A percentile compares a stretch with the other conserved stretches of the same genome.
phyloP scores from a whole-genome alignment of 768 basidiomycete genomes.

The Tremella mesenterica region DNA sequence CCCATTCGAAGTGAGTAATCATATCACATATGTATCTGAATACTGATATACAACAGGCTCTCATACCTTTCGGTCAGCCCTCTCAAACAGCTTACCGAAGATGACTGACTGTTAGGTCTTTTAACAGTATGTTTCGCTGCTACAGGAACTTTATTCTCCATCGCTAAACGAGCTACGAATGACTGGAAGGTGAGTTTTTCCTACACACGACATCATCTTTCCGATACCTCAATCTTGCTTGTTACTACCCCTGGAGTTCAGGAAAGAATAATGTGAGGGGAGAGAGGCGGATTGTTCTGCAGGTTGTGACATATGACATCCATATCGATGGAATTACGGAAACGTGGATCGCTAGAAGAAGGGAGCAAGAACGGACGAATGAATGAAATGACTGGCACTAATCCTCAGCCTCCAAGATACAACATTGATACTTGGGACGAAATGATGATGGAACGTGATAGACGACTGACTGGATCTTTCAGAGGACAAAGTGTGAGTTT shows the following conservation, averaged over 20 bases:
- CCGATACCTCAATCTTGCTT: neutral
- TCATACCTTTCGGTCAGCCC: slow-evolving; percentile 79
- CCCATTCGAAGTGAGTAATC: slow-evolving; percentile 60
- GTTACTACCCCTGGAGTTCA: too few species aligned
- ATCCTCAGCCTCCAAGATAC: slow-evolving; percentile 65
- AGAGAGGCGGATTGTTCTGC: too few species aligned
- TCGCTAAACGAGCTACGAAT: slow-evolving; percentile 71
- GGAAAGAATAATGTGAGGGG: too few species aligned
- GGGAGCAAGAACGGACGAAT: neutral
- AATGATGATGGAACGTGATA: slow-evolving; percentile 92
- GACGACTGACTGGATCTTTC: slow-evolving; percentile 71
- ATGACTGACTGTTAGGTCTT: slow-evolving; percentile 54
- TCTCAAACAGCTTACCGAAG: neutral
- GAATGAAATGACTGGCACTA: neutral
- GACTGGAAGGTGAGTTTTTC: slow-evolving; percentile 73
- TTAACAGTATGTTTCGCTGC: slow-evolving; percentile 80
- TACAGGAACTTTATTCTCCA: slow-evolving; percentile 76
- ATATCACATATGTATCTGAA: neutral
- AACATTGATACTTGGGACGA: slow-evolving; percentile 82
- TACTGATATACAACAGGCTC: slow-evolving; percentile 52
- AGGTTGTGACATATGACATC: too few species aligned
- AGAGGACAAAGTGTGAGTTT: slow-evolving; percentile 74
- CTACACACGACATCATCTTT: neutral
- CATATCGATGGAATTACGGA: too few species aligned
- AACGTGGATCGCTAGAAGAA: neutral